These are phyloP conservation scores for Mortierella sp. DNA, from an alignment of 371 early-diverging fungal species.

Conservation along the genomic window DNA sequence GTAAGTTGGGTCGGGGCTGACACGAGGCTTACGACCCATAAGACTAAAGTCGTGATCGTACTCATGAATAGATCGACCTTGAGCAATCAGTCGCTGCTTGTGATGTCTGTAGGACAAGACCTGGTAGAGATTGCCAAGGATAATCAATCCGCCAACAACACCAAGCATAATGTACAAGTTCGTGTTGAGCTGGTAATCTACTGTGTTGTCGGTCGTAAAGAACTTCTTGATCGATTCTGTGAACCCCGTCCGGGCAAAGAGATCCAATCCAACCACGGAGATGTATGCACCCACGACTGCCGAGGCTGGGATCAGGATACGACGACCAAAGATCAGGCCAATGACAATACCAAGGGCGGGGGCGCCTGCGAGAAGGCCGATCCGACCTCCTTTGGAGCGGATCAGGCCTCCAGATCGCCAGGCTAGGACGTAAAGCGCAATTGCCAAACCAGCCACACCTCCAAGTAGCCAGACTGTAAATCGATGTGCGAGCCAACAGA, in stretches of 20 bases:
- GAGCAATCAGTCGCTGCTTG: constrained; percentile 14
- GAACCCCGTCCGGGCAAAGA: constrained; percentile 81
- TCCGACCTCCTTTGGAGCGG: constrained; percentile 64
- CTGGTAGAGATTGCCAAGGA: constrained; percentile 23
- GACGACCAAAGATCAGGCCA: constrained; percentile 64
- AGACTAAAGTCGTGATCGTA: constrained; percentile 25
- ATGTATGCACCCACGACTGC: constrained; percentile 75
- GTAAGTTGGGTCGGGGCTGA: constrained; percentile 37
- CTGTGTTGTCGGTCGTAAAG: constrained; percentile 19
- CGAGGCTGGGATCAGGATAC: constrained; percentile 70
- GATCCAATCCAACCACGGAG: constrained; percentile 79
- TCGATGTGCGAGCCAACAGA: constrained; percentile 24
- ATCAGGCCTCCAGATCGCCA: constrained; percentile 66
- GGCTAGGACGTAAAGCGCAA: constrained; percentile 69
- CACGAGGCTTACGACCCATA: not conserved
- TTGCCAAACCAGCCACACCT: constrained; percentile 60
- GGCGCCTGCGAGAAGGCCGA: constrained; percentile 70
- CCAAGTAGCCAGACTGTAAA: constrained; percentile 67
- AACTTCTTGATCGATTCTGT: constrained; percentile 33
- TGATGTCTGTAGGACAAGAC: constrained; percentile 19
- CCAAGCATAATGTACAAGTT: constrained; percentile 50
- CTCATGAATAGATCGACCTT: constrained; percentile 18
- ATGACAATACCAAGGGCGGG: constrained; percentile 63
- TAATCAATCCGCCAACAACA: constrained; percentile 20
- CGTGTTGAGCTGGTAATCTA: constrained; percentile 24